Conservation (phyloP, 2,329 filamentous ascomycete species). For the Phialemonium atrogriseum region DNA sequence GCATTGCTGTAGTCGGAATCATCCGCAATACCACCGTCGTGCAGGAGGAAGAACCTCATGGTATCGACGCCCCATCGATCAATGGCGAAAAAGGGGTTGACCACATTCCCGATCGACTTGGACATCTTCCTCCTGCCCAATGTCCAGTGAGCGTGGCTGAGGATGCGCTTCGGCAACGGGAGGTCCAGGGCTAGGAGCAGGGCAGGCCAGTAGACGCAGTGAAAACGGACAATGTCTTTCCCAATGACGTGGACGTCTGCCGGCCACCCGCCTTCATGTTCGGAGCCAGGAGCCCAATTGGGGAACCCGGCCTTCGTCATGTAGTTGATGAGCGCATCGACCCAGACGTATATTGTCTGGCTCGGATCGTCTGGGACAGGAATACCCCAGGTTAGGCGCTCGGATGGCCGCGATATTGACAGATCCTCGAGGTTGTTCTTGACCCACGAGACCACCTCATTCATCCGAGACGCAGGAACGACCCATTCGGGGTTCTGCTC, state of each 20-base stretch:
- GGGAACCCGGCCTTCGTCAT: slow-evolving; percentile 82
- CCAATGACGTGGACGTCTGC: slow-evolving; percentile 88
- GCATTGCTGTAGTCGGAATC: slow-evolving; percentile 83
- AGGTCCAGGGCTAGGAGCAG: slow-evolving; percentile 84
- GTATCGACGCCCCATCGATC: slow-evolving; percentile 81
- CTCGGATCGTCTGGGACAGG: slow-evolving; percentile 72
- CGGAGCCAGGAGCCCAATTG: slow-evolving; percentile 56
- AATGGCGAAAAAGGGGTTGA: slow-evolving; percentile 87
- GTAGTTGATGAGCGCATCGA: slow-evolving; percentile 94
- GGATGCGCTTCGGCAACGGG: slow-evolving; percentile 66
- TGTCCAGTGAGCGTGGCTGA: slow-evolving; percentile 94
- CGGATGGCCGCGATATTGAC: slow-evolving; percentile 75
- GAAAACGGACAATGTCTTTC: slow-evolving; percentile 94
- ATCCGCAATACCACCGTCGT: slow-evolving; percentile 65
- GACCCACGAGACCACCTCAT: slow-evolving; percentile 72
- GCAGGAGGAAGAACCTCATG: slow-evolving; percentile 82
- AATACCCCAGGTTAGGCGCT: slow-evolving; percentile 80
- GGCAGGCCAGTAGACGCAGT: slow-evolving; percentile 97
- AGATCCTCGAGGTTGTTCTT: slow-evolving; percentile 73
- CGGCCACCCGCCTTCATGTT: slow-evolving; percentile 67
- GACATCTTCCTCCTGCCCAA: slow-evolving; percentile 91
- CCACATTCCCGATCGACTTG: slow-evolving; percentile 89
- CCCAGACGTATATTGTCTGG: slow-evolving; percentile 97
- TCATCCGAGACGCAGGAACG: slow-evolving; percentile 62
- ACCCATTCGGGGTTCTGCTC: slow-evolving; percentile 70